Evolutionary conservation across 148 eudicot species (phyloP).

Genomic region (Amaranthus cruentus): DNA sequence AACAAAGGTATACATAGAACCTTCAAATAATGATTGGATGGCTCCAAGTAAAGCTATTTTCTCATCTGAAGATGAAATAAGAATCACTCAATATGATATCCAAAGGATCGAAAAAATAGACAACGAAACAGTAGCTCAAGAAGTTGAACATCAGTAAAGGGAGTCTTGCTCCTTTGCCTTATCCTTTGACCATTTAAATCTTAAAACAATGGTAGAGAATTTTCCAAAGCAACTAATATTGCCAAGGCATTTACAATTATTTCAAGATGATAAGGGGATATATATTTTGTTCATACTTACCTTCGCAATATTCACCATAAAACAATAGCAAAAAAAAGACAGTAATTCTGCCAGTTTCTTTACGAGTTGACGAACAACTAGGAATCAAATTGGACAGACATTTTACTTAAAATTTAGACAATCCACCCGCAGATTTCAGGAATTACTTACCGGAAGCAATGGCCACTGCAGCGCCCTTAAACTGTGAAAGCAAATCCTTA

Average conservation of each 20-base stretch:
- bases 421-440: background rate
- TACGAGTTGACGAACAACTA: background rate
- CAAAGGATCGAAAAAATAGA: background rate
- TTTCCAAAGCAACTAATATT: no score
- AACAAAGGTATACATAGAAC: constrained; percentile 97
- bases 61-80: constrained; percentile 55
- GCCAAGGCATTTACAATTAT: no score
- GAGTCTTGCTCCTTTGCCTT: background rate
- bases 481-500: constrained; percentile 90
- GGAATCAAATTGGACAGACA: background rate
- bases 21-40: constrained; percentile 95
- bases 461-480: constrained; percentile 92
- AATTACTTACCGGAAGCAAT: constrained; percentile 79
- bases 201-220: no score
- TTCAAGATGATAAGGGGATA: no score
- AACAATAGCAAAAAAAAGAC: background rate
- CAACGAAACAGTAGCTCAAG: background rate
- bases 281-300: no score
- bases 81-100: background rate
- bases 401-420: background rate
- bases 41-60: constrained; percentile 94
- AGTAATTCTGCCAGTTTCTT: background rate
- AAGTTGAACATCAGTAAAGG: background rate
- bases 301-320: no score
- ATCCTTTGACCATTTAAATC: background rate